Base-by-base conservation (phyloP, 1,284 basidiomycete species). In the Cutaneotrichosporon arboriforme region DNA sequence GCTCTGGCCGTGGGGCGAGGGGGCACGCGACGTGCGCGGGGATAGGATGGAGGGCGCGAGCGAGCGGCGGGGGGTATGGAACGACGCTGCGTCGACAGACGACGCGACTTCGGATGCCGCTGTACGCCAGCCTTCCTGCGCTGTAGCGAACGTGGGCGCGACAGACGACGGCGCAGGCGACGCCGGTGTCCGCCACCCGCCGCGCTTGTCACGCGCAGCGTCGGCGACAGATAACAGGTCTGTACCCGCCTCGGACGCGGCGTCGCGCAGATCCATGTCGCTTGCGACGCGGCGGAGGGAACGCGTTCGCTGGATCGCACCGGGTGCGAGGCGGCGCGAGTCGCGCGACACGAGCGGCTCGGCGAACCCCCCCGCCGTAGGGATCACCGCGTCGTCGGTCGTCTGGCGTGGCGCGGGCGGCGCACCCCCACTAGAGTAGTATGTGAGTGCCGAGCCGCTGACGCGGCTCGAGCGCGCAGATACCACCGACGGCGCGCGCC, bases 281-380 rank as follows among this genome's bases (percentile, higher is more conserved):
- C 68, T 71, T 1, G 74, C 70, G 4, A 69, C 63, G n/a, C 73
- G 57, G 35, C 73, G 64, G 15, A 76, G 53, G 31, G 63, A 65
- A 15, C 67, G 61, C 20, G 51, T 47, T 8, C 68, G 55, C 17
- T 61, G 55, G n/a, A 64, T 23, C 1, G 37, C 38, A 21, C 62
- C 61, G n/a, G 60, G 62, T 2, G 61, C 66, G 4, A 76, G 65
- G 33, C 68, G 65, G 23, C 68, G 60, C 41, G 68, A 71, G 18
- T 65, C 69, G 44, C 68, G 59, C 7, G 69, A 67, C 0, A 60
- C 52, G 34, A 74, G 59, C 0, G 71, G 63, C 2, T 66, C 66
- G 20, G 60, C 53, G 3, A 68, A 49, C 3, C 72, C 69, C 13
- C 70, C 72, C 4, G 68, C 63, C 13, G 68, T 75, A 35, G 57